Base-by-base conservation (phyloP, 371 early-diverging fungal genomes). In the Coemansia sp. region DNA sequence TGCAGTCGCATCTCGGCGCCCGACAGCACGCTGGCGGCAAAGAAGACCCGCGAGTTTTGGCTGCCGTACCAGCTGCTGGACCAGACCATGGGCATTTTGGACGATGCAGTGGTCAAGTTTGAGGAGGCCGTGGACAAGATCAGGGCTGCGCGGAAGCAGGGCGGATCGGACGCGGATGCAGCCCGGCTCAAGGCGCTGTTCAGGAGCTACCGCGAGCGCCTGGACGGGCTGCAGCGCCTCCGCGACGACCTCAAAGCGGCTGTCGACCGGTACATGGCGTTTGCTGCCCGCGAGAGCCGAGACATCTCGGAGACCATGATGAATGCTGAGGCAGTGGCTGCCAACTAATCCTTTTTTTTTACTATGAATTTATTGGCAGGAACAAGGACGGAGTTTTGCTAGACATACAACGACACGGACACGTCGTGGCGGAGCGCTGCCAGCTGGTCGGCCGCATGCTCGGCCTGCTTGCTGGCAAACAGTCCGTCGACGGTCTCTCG, bases 11-110 rank as follows among this genome's bases (percentile, higher is more conserved):
- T 67, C 16, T 55, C 68, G 2, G 52, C 63, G 26, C n/a, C 57
- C 2, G 48, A 49, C 8, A 16, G 42, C 4, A n/a, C 58, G 8
- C 47, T 30, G 50, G 38, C 42, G 6, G 54, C 34, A 39, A 65
- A 59, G 39, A 42, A 51, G 38, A 75, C 65, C 33, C 57, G 69
- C 59, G 76, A 63, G 45, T 55, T 69, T 34, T 81, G 81, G 79
- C 63, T 82, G 35, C 79, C 82, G 11, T 78, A 72, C 65, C 62
- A 69, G 30, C 66, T 79, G 16, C 40, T 81, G 5, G 82, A 82
- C 62, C 81, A 81, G 59, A 64, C 77, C 9, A 57, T 68, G 39
- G 64, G 59, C 30, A 63, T 68, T 7, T 49, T 79, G 52, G 68
- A 65, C 31, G 69, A 75, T 40, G 66, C 76, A 5, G 60, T 69